Percentiles rank a stretch among this genome's conserved stretches.
phyloP scores from a whole-genome alignment of 1,284 basidiomycete genomes.

The Nidula niveotomentosa region DNA sequence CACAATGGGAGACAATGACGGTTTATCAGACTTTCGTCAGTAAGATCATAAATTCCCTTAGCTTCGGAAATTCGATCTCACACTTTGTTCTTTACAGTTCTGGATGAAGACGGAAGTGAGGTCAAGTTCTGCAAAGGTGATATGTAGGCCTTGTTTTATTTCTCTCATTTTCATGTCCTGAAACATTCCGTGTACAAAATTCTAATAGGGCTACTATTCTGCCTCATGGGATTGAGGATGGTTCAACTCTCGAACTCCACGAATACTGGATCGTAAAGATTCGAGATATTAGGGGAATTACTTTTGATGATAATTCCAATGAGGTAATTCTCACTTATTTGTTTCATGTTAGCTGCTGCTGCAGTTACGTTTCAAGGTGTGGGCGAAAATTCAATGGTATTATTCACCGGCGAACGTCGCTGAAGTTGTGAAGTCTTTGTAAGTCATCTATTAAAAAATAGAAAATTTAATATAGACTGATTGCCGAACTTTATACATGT shows the following conservation, averaged over 20 bases:
- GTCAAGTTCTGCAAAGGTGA: constrained; percentile 4
- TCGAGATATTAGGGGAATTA: background rate
- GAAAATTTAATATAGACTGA: background rate
- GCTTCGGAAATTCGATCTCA: background rate
- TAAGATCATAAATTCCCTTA: background rate
- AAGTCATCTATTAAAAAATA: constrained; percentile 11
- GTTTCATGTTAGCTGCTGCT: background rate
- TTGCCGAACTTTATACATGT: background rate
- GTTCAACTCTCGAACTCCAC: constrained; percentile 9
- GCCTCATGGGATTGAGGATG: constrained; percentile 16
- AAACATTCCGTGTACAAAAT: background rate
- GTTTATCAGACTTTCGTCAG: constrained; percentile 3
- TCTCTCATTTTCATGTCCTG: background rate
- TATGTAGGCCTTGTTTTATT: background rate
- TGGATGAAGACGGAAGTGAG: constrained; percentile 8
- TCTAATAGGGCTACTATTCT: constrained; percentile 16
- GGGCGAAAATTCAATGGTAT: constrained; percentile 48
- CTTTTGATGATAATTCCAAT: background rate
- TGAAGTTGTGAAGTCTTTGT: constrained; percentile 43
- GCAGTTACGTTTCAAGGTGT: constrained; percentile 32
- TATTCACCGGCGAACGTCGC: constrained; percentile 42
- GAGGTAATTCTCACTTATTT: background rate
- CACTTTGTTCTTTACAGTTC: constrained; percentile 9
- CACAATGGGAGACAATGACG: background rate
- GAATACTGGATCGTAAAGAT: constrained; percentile 22